Percentiles rank a stretch among this genome's conserved stretches.
phyloP scores from a whole-genome alignment of 2,329 filamentous ascomycete species.

The Ophiocordyceps australis region DNA sequence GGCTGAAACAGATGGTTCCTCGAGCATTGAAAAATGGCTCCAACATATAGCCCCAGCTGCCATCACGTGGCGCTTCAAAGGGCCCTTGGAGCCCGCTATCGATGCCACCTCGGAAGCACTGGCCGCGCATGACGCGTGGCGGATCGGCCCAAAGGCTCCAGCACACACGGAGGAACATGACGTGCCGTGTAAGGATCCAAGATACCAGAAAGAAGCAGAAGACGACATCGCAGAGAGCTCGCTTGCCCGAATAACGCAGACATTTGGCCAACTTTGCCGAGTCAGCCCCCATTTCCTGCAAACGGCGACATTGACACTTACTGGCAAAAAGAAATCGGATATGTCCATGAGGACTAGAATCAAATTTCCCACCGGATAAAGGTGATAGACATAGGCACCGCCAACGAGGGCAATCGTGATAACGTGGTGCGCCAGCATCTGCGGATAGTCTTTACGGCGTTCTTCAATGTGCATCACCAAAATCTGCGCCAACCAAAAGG shows the following conservation, averaged over 20 bases:
- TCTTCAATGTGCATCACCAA: constrained; percentile 90
- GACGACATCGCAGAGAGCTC: constrained; percentile 57
- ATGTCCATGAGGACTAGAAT: constrained; percentile 89
- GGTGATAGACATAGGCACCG: constrained; percentile 70
- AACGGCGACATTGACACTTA: constrained; percentile 21
- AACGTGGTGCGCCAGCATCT: constrained; percentile 95
- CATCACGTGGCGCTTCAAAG: constrained; percentile 19
- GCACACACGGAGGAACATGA: constrained; percentile 61
- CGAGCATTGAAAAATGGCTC: constrained; percentile 56
- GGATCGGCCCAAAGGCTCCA: constrained; percentile 63
- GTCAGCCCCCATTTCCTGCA: background rate
- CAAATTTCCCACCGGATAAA: constrained; percentile 74
- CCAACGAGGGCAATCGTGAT: constrained; percentile 71
- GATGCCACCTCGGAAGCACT: constrained; percentile 50
- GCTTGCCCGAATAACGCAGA: constrained; percentile 73
- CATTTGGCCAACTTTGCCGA: constrained; percentile 61
- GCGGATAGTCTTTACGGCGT: constrained; percentile 81
- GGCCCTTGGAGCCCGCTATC: constrained; percentile 37
- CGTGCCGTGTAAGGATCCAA: constrained; percentile 72
- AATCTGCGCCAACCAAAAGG: constrained; percentile 90
- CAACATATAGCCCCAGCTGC: constrained; percentile 42
- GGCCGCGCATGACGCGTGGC: constrained; percentile 40
- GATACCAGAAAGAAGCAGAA: constrained; percentile 75
- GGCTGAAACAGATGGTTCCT: constrained; percentile 65
- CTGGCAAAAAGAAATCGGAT: constrained; percentile 74